Evolutionary conservation across 2,329 filamentous ascomycete species (phyloP).

Genomic region (Diaporthe sp.): DNA sequence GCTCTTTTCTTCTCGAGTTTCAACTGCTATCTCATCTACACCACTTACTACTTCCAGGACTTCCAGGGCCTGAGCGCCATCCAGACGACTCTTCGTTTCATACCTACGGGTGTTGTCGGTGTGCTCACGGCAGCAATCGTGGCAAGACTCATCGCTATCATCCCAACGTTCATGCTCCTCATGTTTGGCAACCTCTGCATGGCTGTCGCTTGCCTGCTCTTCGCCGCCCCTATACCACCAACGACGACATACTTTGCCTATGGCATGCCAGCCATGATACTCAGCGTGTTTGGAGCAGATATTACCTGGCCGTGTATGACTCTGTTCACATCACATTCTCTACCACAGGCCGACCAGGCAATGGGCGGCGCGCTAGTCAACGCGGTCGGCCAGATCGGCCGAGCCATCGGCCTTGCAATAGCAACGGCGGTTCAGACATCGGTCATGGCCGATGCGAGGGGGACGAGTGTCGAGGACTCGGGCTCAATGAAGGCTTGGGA

Average conservation of each 20-base stretch:
- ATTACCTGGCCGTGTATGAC: slow-evolving; percentile 74
- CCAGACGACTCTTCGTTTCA: slow-evolving; percentile 76
- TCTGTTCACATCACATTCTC: slow-evolving; percentile 71
- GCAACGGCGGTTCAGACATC: slow-evolving; percentile 73
- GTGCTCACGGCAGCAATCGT: slow-evolving; percentile 66
- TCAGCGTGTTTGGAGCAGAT: slow-evolving; percentile 74
- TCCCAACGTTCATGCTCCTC: slow-evolving; percentile 68
- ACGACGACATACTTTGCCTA: slow-evolving; percentile 74
- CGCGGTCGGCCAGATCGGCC: slow-evolving; percentile 71
- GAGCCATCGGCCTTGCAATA: slow-evolving; percentile 73
- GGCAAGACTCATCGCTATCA: slow-evolving; percentile 64
- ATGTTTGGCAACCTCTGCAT: slow-evolving; percentile 67
- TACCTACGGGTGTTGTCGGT: slow-evolving; percentile 72
- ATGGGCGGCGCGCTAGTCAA: slow-evolving; percentile 77
- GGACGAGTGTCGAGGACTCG: slow-evolving; percentile 54
- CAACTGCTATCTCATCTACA: slow-evolving; percentile 74
- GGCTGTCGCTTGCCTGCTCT: slow-evolving; percentile 66
- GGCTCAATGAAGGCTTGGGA: slow-evolving; percentile 57
- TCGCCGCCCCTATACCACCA: slow-evolving; percentile 70
- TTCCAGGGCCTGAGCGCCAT: slow-evolving; percentile 70
- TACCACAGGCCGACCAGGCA: slow-evolving; percentile 73
- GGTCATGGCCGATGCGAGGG: slow-evolving; percentile 62
- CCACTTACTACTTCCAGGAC: slow-evolving; percentile 78
- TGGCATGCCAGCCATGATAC: slow-evolving; percentile 72
- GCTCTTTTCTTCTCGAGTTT: slow-evolving; percentile 74